phyloP scores from a whole-genome alignment of 441 rosid species.

The Syzygium malaccense region DNA sequence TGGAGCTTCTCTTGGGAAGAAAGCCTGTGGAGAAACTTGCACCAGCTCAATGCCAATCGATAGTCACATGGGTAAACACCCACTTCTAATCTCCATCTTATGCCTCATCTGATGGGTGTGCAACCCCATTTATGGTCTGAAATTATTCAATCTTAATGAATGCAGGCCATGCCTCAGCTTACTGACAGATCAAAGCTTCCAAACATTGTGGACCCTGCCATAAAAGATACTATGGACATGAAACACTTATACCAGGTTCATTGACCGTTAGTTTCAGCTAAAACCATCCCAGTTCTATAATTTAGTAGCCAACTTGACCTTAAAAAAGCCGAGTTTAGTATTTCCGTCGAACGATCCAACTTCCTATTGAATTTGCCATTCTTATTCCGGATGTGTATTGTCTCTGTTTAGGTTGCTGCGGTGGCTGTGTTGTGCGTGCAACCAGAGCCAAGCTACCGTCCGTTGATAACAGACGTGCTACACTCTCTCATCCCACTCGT shows the following conservation, averaged over 20 bases:
- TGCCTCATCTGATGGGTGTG: background rate
- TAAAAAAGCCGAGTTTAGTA: background rate
- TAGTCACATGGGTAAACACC: conserved; percentile 6
- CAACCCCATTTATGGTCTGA: background rate
- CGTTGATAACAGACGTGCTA: conserved; percentile 3
- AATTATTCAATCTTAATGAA: background rate
- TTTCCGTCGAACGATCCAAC: too few relatives aligned
- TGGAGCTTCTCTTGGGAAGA: conserved; percentile 5
- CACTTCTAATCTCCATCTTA: background rate
- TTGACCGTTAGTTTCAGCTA: background rate
- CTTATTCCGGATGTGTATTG: background rate
- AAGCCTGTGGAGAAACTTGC: conserved; percentile 4
- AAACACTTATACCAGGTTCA: conserved; percentile 6
- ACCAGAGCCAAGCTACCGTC: conserved; percentile 8
- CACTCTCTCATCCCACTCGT: conserved; percentile 3
- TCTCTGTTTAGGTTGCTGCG: background rate
- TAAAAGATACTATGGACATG: conserved; percentile 2
- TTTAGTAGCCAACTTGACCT: background rate
- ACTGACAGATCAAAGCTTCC: conserved; percentile 10
- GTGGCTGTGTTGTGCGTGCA: conserved; percentile 8
- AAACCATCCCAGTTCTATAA: background rate
- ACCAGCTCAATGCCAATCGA: conserved; percentile 5
- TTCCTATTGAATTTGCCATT: background rate
- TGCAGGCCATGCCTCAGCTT: conserved; percentile 8
- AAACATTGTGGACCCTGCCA: conserved; percentile 1